These are phyloP conservation scores for Calocybe indica DNA, from an alignment of 768 basidiomycete genomes.

Conservation along the genomic window DNA sequence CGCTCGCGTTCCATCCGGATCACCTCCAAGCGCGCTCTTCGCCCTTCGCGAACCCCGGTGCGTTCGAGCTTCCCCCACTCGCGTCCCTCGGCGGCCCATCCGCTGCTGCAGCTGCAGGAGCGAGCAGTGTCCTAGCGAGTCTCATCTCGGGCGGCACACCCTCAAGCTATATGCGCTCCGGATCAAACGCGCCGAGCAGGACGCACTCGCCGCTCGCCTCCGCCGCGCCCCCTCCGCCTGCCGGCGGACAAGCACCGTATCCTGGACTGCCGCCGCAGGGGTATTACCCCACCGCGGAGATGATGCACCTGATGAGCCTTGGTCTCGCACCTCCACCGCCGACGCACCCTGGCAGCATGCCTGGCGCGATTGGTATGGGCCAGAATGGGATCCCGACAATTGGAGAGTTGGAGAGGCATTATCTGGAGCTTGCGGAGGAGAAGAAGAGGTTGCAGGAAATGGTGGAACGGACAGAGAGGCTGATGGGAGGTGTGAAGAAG, in stretches of 20 bases:
- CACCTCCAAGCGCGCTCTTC: conserved; percentile 8
- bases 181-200: conserved; percentile 62
- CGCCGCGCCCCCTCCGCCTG: conserved; percentile 28
- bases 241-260: conserved; percentile 24
- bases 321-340: conserved; percentile 3
- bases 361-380: not conserved
- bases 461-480: conserved; percentile 65
- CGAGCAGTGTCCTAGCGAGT: conserved; percentile 1
- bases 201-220: conserved; percentile 38
- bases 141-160: conserved; percentile 33
- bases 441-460: conserved; percentile 65
- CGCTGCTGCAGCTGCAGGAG: not conserved
- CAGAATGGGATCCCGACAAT: conserved; percentile 33
- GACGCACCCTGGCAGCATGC: not conserved
- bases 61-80: conserved; percentile 61
- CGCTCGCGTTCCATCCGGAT: conserved; percentile 6
- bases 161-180: conserved; percentile 57
- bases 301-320: conserved; percentile 18
- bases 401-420: conserved; percentile 68
- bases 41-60: conserved; percentile 11
- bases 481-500: conserved; percentile 68
- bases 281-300: conserved; percentile 29
- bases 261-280: conserved; percentile 31
- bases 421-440: conserved; percentile 55
- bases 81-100: conserved; percentile 26